Percentiles rank a stretch among this genome's conserved stretches.
Evolutionary conservation across 2,329 filamentous ascomycete genomes (phyloP).

Genomic region (Aspergillus chevalieri): DNA sequence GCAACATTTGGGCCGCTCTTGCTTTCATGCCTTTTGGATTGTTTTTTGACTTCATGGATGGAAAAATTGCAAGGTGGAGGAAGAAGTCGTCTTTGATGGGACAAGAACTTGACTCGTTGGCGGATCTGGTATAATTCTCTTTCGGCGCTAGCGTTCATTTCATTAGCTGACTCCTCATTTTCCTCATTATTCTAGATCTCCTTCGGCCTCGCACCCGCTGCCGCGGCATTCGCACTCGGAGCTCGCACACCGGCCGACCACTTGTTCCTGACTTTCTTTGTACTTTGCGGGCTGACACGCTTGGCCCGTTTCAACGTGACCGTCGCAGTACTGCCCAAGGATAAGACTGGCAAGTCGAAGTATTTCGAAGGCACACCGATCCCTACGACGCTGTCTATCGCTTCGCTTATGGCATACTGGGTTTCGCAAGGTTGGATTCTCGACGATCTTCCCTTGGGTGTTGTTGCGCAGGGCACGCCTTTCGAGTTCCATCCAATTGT

Average conservation of each 20-base stretch:
- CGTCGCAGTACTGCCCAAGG: conserved; percentile 81
- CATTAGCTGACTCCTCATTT: conserved; percentile 4
- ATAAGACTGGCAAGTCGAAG: conserved; percentile 79
- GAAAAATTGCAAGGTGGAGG: conserved; percentile 91
- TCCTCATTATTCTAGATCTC: conserved; percentile 62
- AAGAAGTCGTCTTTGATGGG: conserved; percentile 97
- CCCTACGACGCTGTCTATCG: conserved; percentile 77
- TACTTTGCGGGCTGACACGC: conserved; percentile 87
- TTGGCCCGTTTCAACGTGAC: conserved; percentile 98
- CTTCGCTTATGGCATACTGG: conserved; percentile 84
- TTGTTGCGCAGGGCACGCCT: conserved; percentile 58
- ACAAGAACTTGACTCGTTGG: conserved; percentile 91
- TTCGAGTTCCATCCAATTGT: conserved; percentile 82
- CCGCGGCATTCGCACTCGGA: conserved; percentile 81
- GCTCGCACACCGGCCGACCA: conserved; percentile 80
- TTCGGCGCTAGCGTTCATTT: neutral
- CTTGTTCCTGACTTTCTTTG: conserved; percentile 74
- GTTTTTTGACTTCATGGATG: conserved; percentile 98
- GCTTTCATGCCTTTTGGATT: conserved; percentile 84
- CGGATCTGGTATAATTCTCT: conserved; percentile 65
- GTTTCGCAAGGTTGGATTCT: conserved; percentile 73
- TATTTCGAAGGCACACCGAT: conserved; percentile 98
- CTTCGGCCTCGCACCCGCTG: conserved; percentile 85
- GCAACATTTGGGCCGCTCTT: conserved; percentile 74
- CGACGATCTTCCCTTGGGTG: conserved; percentile 70